Conservation (phyloP, 2,329 filamentous ascomycete species). For the Sporothrix pseudoabietina region DNA sequence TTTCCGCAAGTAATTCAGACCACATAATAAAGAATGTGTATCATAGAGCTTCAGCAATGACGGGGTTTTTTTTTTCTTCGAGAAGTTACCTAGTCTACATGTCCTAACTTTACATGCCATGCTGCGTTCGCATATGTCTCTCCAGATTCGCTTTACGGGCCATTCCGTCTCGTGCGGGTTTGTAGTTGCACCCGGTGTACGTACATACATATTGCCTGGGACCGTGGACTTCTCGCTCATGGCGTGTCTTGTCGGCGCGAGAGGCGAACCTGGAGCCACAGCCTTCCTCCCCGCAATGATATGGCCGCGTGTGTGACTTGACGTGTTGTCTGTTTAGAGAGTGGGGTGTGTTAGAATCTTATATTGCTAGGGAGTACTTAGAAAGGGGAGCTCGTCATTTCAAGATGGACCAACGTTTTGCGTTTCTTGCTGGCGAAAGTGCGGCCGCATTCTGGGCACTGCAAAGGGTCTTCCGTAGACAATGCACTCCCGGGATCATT, state of each 20-base stretch:
- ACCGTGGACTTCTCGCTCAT: constrained; percentile 1
- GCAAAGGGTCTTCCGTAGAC: neutral
- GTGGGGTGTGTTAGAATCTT: neutral
- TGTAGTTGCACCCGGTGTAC: constrained; percentile 11
- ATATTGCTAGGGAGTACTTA: too few relatives aligned
- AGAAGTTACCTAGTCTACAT: neutral
- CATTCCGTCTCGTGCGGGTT: constrained; percentile 12
- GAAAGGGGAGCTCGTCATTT: neutral
- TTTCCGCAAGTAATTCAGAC: too few relatives aligned
- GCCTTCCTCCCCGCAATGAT: neutral
- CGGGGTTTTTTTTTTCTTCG: neutral
- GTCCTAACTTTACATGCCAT: neutral
- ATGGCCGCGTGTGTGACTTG: constrained; percentile 13
- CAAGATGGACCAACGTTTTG: neutral
- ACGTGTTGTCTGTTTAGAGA: neutral
- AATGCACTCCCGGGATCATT: neutral
- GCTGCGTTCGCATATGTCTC: constrained; percentile 15
- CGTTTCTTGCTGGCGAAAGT: neutral
- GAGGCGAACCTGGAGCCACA: neutral
- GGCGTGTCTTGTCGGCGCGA: neutral
- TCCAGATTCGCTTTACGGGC: constrained; percentile 12
- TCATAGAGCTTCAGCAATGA: neutral
- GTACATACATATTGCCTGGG: neutral
- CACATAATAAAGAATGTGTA: too few relatives aligned
- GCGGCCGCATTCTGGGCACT: neutral